phyloP scores from a whole-genome alignment of 805 yeast genomes.

The Barnettozyma wickerhamii region DNA sequence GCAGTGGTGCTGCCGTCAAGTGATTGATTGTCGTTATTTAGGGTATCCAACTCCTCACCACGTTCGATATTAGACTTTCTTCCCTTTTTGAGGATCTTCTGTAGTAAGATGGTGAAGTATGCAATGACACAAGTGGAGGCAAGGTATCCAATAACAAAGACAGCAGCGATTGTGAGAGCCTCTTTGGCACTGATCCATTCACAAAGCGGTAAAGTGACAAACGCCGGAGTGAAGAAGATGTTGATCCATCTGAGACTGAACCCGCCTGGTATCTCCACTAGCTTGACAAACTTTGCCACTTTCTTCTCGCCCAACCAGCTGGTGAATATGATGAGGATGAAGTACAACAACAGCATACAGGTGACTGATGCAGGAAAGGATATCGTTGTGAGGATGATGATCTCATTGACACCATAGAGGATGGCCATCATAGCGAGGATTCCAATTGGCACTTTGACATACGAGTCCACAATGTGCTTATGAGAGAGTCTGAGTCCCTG shows the following conservation, averaged over 20 bases:
- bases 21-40: slow-evolving; percentile 4
- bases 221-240: slow-evolving; percentile 73
- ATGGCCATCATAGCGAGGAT: slow-evolving; percentile 17
- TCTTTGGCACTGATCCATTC: slow-evolving; percentile 62
- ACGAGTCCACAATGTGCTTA: slow-evolving; percentile 19
- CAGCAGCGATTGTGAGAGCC: slow-evolving; percentile 69
- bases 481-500: slow-evolving; percentile 19
- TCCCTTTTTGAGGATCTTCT: slow-evolving; percentile 21
- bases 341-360: slow-evolving; percentile 58
- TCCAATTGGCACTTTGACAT: slow-evolving; percentile 23
- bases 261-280: slow-evolving; percentile 59
- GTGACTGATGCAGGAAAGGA: slow-evolving; percentile 68
- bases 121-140: slow-evolving; percentile 47
- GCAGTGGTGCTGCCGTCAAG: slow-evolving; percentile 14
- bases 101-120: slow-evolving; percentile 41
- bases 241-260: slow-evolving; percentile 75
- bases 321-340: slow-evolving; percentile 38
- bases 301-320: slow-evolving; percentile 31
- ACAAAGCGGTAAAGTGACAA: slow-evolving; percentile 65
- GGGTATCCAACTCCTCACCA: slow-evolving; percentile 27
- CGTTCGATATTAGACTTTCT: slow-evolving; percentile 21
- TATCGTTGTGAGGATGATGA: slow-evolving; percentile 29
- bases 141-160: slow-evolving; percentile 62
- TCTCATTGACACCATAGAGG: slow-evolving; percentile 25
- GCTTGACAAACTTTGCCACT: slow-evolving; percentile 24